Evolutionary conservation across 139 green algal species (phyloP).

Genomic region (Chlorella sp.): DNA sequence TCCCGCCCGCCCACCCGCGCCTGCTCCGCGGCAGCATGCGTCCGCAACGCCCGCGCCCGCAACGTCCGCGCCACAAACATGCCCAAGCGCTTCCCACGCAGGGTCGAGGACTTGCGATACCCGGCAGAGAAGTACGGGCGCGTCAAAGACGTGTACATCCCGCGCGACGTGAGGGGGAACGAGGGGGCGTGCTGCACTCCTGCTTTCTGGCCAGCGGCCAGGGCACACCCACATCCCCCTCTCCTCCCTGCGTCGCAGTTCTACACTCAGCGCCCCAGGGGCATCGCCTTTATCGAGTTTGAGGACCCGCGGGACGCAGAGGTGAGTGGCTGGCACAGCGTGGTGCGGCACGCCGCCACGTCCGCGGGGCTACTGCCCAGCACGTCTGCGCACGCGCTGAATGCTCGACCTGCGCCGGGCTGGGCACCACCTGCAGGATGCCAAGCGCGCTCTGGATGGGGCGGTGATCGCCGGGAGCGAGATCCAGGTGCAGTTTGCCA

Average conservation of each 20-base stretch:
- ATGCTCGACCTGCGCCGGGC: too few relatives aligned
- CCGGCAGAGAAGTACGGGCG: slow-evolving; percentile 43
- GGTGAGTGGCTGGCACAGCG: too few relatives aligned
- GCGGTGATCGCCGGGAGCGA: slow-evolving; percentile 16
- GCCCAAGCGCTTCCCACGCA: background rate
- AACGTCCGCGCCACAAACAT: background rate
- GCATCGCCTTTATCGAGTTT: slow-evolving; percentile 69
- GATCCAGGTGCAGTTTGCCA: slow-evolving; percentile 27
- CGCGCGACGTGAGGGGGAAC: too few relatives aligned
- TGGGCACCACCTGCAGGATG: too few relatives aligned
- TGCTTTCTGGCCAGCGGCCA: too few relatives aligned
- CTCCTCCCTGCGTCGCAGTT: too few relatives aligned
- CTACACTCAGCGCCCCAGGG: slow-evolving; percentile 38
- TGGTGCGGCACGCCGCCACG: too few relatives aligned
- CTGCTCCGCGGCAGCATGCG: background rate
- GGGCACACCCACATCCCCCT: too few relatives aligned
- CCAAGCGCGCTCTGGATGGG: slow-evolving; percentile 34
- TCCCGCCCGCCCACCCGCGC: background rate
- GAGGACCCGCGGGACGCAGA: slow-evolving; percentile 50
- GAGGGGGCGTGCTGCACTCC: too few relatives aligned
- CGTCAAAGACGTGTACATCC: slow-evolving; percentile 42
- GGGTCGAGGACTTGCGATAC: slow-evolving; percentile 33
- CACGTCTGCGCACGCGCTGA: too few relatives aligned
- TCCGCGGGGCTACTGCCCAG: too few relatives aligned
- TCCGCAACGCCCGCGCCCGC: background rate